Base-by-base conservation (phyloP, 2,329 filamentous ascomycete species). In the Xylaria polymorpha region DNA sequence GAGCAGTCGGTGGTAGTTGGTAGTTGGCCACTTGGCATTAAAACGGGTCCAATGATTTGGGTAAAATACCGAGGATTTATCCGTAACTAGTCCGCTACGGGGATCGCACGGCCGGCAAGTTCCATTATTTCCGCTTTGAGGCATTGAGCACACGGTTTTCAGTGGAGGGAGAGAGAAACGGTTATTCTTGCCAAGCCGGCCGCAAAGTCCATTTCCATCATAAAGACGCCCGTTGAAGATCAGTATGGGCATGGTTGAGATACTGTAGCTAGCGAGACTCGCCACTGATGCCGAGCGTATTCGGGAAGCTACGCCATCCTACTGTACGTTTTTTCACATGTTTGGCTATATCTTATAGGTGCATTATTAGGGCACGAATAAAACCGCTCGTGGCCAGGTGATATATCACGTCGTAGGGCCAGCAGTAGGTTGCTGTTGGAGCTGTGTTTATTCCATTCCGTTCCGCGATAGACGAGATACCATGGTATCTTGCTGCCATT, bases 41-140 rank as follows among this genome's bases (percentile, higher is more conserved):
- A 20, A 51, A 56, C 41, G 32, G 48, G n/a, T 51, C 29, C 35
- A 50, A 43, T 44, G 67, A 64, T 62, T 48, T 69, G 64, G 69
- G 37, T 69, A 67, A 69, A 69, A 58, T 48, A 55, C 46, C 44
- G 50, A 55, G 25, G 15, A 61, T 69, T 63, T 66, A 71, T 46
- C 66, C 69, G 56, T 57, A 18, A 57, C 56, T 67, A 66, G 56
- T 37, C 61, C 41, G 41, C 22, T 67, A 53, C 46, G 67, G 67
- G 6, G 46, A 48, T 48, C n/a, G 20, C 43, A 59, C 50, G 61
- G 61, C 61, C 48, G 60, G 61, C 37, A 57, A 20, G 59, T 32
- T 44, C 29, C 10, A 50, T 9, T 58, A 48, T 70, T 67, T 65
- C 69, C 69, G 20, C n/a, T 67, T 71, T 53, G 48, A 53, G 69